Evolutionary conservation across 306 rosid genomes (phyloP), one percentile per base, ranked within the genome.

Genomic region (Dryas alaskensis): DNA sequence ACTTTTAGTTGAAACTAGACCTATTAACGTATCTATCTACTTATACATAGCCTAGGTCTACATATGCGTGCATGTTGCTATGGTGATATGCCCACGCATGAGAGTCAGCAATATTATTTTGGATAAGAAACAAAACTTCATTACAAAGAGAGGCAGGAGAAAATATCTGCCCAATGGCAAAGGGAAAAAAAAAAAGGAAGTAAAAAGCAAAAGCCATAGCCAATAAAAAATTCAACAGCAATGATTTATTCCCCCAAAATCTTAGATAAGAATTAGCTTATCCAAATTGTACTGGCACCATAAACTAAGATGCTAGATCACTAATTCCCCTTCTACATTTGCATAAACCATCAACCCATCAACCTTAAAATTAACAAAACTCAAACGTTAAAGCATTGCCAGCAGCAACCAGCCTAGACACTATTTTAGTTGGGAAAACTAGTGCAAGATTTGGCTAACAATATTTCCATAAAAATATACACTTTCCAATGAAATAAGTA

Each of bases 381-480:
- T 19, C 44, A 22, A 14, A 69, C 19, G 22, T 6, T 52, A 53
- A 69, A 54, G 64, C 74, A 54, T 53, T 55, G 14, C 65, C 65
- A 55, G 13, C 25, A 31, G 42, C 46, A 67, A 48, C 46, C 72
- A 49, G 59, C 25, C 45, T 50, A 7, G 3, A 49, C 7, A 22
- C 19, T 19, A 7, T 22, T 8, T 2, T 22, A 70, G 52, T 54
- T 19, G 5, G 52, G 43, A 54, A 69, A 51, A 69, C 73, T 3
- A 14, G 17, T 16, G 47, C 27, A 50, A 16, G 13, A 50, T 37
- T 39, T 37, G 60, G 42, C 37, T 69, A 50, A 22, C 46, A 51
- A 9, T 51, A 51, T 8, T 1, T 6, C 48, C 61, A 51, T 37
- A 2, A 14, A 27, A 7, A 31, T 7, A 25, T 49, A 13, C 42